Conservation (phyloP, 768 basidiomycete genomes). For the Brasilioporus rufonigricans region DNA sequence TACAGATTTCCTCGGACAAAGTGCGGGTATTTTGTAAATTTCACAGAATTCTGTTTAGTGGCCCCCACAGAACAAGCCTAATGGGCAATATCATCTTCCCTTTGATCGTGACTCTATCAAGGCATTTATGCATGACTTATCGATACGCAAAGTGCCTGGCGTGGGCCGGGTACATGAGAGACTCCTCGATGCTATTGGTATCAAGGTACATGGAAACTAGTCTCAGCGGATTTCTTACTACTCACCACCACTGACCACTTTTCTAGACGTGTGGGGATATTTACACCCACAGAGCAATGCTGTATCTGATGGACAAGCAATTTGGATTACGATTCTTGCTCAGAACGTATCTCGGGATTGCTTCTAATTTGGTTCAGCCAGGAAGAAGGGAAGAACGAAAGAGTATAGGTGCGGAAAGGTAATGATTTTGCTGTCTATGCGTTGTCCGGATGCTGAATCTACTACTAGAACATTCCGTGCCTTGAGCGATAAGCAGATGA, state of each 20-base stretch:
- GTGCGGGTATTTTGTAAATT: slow-evolving; percentile 32
- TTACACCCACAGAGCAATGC: slow-evolving; percentile 63
- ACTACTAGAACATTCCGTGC: slow-evolving; percentile 69
- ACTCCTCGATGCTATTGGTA: slow-evolving; percentile 79
- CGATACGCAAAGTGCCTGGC: slow-evolving; percentile 86
- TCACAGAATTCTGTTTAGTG: neutral
- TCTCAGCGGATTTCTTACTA: neutral
- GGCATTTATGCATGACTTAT: slow-evolving; percentile 74
- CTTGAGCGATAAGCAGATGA: slow-evolving; percentile 58
- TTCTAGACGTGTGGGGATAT: slow-evolving; percentile 88
- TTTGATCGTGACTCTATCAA: slow-evolving; percentile 64
- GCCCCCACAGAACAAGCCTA: slow-evolving; percentile 77
- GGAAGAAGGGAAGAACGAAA: slow-evolving; percentile 79
- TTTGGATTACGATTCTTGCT: slow-evolving; percentile 78
- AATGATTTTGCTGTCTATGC: neutral
- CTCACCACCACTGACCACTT: neutral
- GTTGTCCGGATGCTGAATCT: neutral
- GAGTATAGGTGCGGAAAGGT: slow-evolving; percentile 92
- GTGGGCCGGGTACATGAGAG: slow-evolving; percentile 91
- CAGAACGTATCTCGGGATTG: slow-evolving; percentile 80
- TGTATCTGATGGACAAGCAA: slow-evolving; percentile 85
- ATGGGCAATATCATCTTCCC: slow-evolving; percentile 81
- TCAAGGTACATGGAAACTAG: slow-evolving; percentile 49
- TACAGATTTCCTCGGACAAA: slow-evolving; percentile 90
- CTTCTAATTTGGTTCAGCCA: slow-evolving; percentile 78